Evolutionary conservation across 2,329 filamentous ascomycete genomes (phyloP).

Genomic region (Pestalotiopsis sp.): DNA sequence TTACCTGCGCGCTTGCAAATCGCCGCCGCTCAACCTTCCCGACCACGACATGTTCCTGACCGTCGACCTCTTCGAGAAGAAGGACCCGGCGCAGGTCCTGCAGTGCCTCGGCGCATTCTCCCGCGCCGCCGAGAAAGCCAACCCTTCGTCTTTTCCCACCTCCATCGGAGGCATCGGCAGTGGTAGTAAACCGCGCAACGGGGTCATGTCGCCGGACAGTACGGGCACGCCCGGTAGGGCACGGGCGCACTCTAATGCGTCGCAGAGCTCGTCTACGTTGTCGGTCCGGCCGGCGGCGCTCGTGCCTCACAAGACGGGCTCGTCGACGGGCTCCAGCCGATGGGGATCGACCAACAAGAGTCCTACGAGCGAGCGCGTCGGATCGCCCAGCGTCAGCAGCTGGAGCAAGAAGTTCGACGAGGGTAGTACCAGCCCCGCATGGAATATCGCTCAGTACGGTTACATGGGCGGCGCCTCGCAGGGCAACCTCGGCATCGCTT

Average conservation of each 20-base stretch:
- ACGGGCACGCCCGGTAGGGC: conserved; percentile 60
- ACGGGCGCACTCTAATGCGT: conserved; percentile 57
- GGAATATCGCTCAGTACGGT: conserved; percentile 98
- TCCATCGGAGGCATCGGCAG: conserved; percentile 66
- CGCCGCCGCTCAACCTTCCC: conserved; percentile 81
- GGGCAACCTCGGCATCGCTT: conserved; percentile 90
- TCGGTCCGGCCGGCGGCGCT: conserved; percentile 42
- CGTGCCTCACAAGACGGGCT: conserved; percentile 53
- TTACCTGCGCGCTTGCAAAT: conserved; percentile 87
- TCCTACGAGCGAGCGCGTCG: conserved; percentile 43
- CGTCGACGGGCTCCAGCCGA: conserved; percentile 52
- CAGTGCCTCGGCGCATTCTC: conserved; percentile 94
- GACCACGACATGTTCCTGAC: conserved; percentile 96
- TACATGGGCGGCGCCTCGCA: conserved; percentile 98
- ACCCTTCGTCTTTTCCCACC: conserved; percentile 73
- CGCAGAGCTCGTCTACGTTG: conserved; percentile 58
- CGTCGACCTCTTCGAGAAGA: conserved; percentile 92
- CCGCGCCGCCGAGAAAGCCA: conserved; percentile 75
- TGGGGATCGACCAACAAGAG: conserved; percentile 61
- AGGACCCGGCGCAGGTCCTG: conserved; percentile 93
- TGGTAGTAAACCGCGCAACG: conserved; percentile 56
- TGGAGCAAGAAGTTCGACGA: conserved; percentile 91
- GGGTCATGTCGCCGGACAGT: conserved; percentile 65
- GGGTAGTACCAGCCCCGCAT: conserved; percentile 80
- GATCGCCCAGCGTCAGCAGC: conserved; percentile 69